Conservation (phyloP, 257 asterid genomes). For the Mitragyna speciosa region DNA sequence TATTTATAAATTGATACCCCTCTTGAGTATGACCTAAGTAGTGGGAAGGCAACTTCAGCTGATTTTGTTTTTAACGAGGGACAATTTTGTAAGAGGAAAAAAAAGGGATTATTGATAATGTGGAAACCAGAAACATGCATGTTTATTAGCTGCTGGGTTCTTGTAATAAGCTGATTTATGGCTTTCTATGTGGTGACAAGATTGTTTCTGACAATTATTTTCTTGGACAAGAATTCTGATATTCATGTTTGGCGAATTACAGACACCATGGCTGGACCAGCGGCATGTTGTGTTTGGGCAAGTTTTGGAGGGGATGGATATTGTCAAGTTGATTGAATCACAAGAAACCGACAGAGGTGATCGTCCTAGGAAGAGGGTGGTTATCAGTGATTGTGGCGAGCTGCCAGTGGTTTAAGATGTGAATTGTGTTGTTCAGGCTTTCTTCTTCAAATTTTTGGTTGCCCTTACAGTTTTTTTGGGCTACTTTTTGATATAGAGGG, state of each 20-base stretch:
- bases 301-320: slow-evolving; percentile 91
- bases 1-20: background rate
- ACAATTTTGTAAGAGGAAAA: background rate
- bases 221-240: slow-evolving; percentile 2
- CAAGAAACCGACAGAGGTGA: slow-evolving; percentile 95
- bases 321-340: slow-evolving; percentile 64
- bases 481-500: slow-evolving; percentile 32
- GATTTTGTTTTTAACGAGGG: background rate
- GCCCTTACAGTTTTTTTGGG: background rate
- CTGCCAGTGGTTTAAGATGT: slow-evolving; percentile 59
- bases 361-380: slow-evolving; percentile 79
- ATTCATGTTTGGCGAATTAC: slow-evolving; percentile 30
- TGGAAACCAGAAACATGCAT: background rate
- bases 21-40: background rate
- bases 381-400: slow-evolving; percentile 85
- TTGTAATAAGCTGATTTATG: background rate
- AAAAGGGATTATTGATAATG: background rate
- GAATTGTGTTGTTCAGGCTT: background rate
- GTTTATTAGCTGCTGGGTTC: background rate
- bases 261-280: slow-evolving; percentile 92
- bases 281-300: slow-evolving; percentile 97
- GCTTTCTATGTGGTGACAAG: background rate
- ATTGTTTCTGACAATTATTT: background rate
- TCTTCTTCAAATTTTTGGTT: slow-evolving; percentile 5
- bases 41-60: background rate